These are phyloP conservation scores for Boletus sensibilis DNA, from an alignment of 768 basidiomycete genomes.

Conservation along the genomic window DNA sequence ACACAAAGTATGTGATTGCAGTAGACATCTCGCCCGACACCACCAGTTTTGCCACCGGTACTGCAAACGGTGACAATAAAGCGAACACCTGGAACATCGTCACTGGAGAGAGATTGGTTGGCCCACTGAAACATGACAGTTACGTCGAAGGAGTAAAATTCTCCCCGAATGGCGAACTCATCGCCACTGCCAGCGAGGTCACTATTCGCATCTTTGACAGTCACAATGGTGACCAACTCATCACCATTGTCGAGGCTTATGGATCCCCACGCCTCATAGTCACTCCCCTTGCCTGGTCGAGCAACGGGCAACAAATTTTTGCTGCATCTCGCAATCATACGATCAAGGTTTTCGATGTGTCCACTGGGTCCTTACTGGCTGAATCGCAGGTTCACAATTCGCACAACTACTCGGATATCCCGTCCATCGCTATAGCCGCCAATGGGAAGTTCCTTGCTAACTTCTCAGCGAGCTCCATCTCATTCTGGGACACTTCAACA, in stretches of 20 bases:
- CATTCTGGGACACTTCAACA: neutral
- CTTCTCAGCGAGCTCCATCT: neutral
- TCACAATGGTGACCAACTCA: neutral
- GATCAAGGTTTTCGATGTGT: neutral
- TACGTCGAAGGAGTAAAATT: neutral
- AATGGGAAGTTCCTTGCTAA: neutral
- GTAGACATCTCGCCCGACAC: neutral
- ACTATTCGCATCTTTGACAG: neutral
- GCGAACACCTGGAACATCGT: neutral
- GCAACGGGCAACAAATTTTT: neutral
- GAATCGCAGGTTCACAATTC: neutral
- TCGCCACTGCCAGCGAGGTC: neutral
- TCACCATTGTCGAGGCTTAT: neutral
- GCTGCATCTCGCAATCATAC: neutral
- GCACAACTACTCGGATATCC: too few relatives aligned
- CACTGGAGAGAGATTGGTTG: neutral
- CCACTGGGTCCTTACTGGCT: neutral
- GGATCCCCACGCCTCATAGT: rapidly evolving
- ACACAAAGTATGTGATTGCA: rapidly evolving
- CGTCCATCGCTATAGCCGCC: neutral
- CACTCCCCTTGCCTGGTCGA: neutral
- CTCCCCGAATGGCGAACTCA: neutral
- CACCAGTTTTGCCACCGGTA: neutral
- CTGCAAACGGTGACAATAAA: neutral
- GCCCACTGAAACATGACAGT: neutral